A percentile compares a stretch with the other conserved stretches of the same genome.
Conservation (phyloP, 495 filamentous ascomycete species). For the Staphylotrichum longicolle region DNA sequence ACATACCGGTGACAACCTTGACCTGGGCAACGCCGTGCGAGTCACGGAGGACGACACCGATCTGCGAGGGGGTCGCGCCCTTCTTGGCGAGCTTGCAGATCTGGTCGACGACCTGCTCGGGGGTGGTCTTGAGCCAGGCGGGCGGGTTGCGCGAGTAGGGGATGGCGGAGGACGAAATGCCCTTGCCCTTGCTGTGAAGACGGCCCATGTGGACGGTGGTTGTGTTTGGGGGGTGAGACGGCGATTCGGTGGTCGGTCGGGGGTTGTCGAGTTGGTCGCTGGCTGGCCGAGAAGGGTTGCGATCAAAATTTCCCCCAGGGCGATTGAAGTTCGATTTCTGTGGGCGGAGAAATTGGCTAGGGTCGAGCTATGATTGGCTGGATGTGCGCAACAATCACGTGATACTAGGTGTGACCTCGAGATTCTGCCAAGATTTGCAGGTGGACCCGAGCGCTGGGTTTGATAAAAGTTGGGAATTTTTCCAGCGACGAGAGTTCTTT, state of each 20-base stretch:
- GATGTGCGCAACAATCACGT: neutral
- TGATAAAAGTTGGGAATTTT: constrained; percentile 19
- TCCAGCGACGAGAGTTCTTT: constrained; percentile 1
- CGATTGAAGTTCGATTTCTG: constrained; percentile 17
- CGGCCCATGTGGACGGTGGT: constrained; percentile 78
- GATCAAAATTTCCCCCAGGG: constrained; percentile 20
- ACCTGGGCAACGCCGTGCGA: constrained; percentile 96
- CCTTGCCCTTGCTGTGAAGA: constrained; percentile 99
- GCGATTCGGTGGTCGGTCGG: constrained; percentile 35
- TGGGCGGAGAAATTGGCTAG: constrained; percentile 25
- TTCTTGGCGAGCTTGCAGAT: constrained; percentile 98
- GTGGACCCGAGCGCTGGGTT: constrained; percentile 4
- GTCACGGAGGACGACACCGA: constrained; percentile 97
- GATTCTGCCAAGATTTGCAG: constrained; percentile 8
- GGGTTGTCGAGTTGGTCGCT: constrained; percentile 29
- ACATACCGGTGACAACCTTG: constrained; percentile 91
- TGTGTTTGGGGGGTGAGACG: constrained; percentile 30
- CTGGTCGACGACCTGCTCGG: constrained; percentile 90
- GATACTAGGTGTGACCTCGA: neutral
- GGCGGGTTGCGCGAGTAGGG: constrained; percentile 93
- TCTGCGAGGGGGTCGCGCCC: constrained; percentile 96
- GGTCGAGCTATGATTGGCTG: constrained; percentile 18
- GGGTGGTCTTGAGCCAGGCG: constrained; percentile 88
- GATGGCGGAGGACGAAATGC: constrained; percentile 89
- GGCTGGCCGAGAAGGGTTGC: constrained; percentile 28